A percentile compares a stretch with the other conserved stretches of the same genome.
Conservation (phyloP, 345 rosid species). For the Trapa incisa region DNA sequence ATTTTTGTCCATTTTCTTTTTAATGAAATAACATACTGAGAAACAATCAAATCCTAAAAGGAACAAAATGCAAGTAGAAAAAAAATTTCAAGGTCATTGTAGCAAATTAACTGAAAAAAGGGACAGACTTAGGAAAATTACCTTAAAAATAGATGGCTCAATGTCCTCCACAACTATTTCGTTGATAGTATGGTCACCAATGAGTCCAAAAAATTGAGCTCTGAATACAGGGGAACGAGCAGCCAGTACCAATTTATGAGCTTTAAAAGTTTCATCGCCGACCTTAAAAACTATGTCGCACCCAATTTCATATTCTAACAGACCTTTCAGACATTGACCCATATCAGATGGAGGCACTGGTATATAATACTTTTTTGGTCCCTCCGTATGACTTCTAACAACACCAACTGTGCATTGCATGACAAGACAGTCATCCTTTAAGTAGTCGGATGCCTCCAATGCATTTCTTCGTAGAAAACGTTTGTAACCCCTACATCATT, state of each 20-base stretch:
- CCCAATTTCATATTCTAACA: constrained; percentile 67
- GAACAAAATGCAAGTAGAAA: not conserved
- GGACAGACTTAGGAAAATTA: constrained; percentile 13
- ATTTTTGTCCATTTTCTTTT: not conserved
- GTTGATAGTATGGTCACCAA: constrained; percentile 53
- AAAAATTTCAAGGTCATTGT: not conserved
- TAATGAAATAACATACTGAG: not conserved
- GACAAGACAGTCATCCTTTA: constrained; percentile 72
- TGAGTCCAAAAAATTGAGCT: constrained; percentile 85
- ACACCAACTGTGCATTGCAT: constrained; percentile 90
- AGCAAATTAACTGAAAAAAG: not conserved
- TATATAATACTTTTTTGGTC: constrained; percentile 55
- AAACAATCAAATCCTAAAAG: not conserved
- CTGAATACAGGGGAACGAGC: constrained; percentile 90
- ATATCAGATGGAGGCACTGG: constrained; percentile 57
- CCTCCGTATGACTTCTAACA: constrained; percentile 62
- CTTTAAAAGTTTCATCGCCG: constrained; percentile 64
- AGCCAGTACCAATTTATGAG: constrained; percentile 80
- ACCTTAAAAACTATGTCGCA: constrained; percentile 67
- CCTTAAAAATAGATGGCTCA: constrained; percentile 83
- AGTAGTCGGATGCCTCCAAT: constrained; percentile 64
- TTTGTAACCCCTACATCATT: constrained; percentile 74
- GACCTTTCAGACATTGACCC: constrained; percentile 55
- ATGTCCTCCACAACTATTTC: constrained; percentile 52
- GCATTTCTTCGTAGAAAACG: constrained; percentile 65